Percentiles rank a stretch among this genome's conserved stretches.
These are phyloP conservation scores for Populus tomentosa DNA, from an alignment of 441 rosid species.

Conservation along the genomic window DNA sequence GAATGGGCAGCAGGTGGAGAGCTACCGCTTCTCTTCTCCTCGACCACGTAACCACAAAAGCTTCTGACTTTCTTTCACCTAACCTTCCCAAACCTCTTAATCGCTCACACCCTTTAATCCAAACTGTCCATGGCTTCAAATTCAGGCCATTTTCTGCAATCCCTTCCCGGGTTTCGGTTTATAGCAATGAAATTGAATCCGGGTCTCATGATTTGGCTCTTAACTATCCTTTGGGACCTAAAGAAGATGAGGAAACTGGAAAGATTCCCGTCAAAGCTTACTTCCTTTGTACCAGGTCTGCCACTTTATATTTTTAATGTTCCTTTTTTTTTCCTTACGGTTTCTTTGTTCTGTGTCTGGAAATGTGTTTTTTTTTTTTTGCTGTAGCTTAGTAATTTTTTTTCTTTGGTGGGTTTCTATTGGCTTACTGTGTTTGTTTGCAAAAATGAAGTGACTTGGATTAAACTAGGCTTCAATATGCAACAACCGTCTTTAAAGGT, in stretches of 20 bases:
- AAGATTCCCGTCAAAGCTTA: constrained; percentile 79
- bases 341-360: neutral
- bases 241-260: constrained; percentile 55
- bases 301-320: neutral
- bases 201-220: constrained; percentile 42
- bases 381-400: neutral
- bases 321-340: neutral
- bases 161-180: constrained; percentile 51
- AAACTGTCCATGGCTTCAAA: constrained; percentile 10
- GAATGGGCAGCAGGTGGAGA: constrained; percentile 96
- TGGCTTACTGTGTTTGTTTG: neutral
- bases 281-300: constrained; percentile 76
- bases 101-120: constrained; percentile 7
- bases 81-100: constrained; percentile 10
- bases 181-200: constrained; percentile 47
- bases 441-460: neutral
- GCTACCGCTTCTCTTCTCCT: constrained; percentile 42
- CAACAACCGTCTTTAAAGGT: neutral
- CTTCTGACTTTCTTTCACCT: constrained; percentile 12
- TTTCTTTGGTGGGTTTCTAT: neutral
- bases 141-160: constrained; percentile 54
- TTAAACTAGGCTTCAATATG: neutral
- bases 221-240: constrained; percentile 27
- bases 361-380: neutral
- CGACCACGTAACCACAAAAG: constrained; percentile 25